Percentiles rank a stretch among this genome's conserved stretches.
Conservation (phyloP, 495 filamentous ascomycete genomes). For the Hypoxylon lienhwacheense region DNA sequence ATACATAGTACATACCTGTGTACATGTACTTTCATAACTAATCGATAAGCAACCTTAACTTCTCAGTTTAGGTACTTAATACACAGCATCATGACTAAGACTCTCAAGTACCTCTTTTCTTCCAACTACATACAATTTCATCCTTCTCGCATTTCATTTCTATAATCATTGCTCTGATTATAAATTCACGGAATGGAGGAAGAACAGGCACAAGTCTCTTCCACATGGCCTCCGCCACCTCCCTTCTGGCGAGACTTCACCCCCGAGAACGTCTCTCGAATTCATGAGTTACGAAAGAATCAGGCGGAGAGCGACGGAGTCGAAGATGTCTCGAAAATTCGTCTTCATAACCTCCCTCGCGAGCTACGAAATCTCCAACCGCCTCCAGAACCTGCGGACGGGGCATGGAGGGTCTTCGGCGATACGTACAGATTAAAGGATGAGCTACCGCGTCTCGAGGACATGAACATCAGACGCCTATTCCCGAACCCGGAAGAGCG, state of each 20-base stretch:
- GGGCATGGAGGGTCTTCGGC: slow-evolving; percentile 74
- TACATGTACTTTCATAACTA: not conserved
- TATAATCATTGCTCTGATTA: not conserved
- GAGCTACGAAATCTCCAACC: slow-evolving; percentile 81
- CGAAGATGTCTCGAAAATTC: slow-evolving; percentile 32
- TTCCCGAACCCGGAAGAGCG: slow-evolving; percentile 54
- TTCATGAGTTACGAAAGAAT: slow-evolving; percentile 55
- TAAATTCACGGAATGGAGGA: slow-evolving; percentile 47
- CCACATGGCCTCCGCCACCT: slow-evolving; percentile 75
- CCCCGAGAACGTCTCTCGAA: slow-evolving; percentile 67
- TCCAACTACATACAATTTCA: not conserved
- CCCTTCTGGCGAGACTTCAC: slow-evolving; percentile 92
- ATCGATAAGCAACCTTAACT: slow-evolving; percentile 11
- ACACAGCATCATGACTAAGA: not conserved
- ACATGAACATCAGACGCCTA: slow-evolving; percentile 69
- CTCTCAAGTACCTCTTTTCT: too few species aligned
- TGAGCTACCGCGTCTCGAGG: slow-evolving; percentile 65
- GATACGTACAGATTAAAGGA: slow-evolving; percentile 66
- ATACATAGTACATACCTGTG: not conserved
- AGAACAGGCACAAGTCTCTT: slow-evolving; percentile 36
- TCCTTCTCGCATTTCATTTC: not conserved
- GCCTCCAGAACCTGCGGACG: slow-evolving; percentile 70
- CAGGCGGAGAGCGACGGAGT: slow-evolving; percentile 38
- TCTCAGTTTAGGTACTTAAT: not conserved
- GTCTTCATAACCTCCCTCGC: slow-evolving; percentile 62